These are phyloP conservation scores for Penicillium sp. DNA, from an alignment of 2,329 filamentous ascomycete species.

Conservation along the genomic window DNA sequence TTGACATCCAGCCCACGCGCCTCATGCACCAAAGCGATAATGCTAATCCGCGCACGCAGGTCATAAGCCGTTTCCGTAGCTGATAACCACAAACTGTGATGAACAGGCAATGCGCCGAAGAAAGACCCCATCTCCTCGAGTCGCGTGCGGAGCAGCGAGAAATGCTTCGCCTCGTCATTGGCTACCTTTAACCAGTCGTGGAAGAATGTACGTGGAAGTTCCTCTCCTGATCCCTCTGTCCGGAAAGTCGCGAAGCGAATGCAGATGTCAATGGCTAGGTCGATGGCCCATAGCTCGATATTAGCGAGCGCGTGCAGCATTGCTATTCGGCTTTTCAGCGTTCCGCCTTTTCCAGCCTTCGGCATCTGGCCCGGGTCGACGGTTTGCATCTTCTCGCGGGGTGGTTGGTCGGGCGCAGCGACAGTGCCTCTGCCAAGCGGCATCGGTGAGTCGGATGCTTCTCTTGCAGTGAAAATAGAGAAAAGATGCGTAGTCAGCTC, in stretches of 20 bases:
- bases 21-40: conserved; percentile 49
- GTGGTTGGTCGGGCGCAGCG: conserved; percentile 40
- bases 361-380: conserved; percentile 44
- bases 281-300: conserved; percentile 50
- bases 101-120: conserved; percentile 47
- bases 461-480: conserved; percentile 40
- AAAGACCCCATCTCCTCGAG: conserved; percentile 46
- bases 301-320: conserved; percentile 50
- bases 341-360: conserved; percentile 42
- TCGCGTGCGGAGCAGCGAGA: conserved; percentile 45
- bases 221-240: conserved; percentile 28
- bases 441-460: conserved; percentile 42
- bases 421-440: conserved; percentile 40
- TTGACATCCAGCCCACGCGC: conserved; percentile 48
- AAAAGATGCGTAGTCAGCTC: conserved; percentile 47
- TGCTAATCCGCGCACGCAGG: conserved; percentile 46
- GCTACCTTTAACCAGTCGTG: conserved; percentile 50
- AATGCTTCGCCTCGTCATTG: conserved; percentile 49
- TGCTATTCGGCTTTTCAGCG: conserved; percentile 44
- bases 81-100: conserved; percentile 47
- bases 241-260: conserved; percentile 47
- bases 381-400: conserved; percentile 40
- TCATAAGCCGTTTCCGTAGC: conserved; percentile 44
- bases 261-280: conserved; percentile 49
- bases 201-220: conserved; percentile 45